Evolutionary conservation across 176 grass and related monocot genomes (phyloP).

Genomic region (Avena atlantica): DNA sequence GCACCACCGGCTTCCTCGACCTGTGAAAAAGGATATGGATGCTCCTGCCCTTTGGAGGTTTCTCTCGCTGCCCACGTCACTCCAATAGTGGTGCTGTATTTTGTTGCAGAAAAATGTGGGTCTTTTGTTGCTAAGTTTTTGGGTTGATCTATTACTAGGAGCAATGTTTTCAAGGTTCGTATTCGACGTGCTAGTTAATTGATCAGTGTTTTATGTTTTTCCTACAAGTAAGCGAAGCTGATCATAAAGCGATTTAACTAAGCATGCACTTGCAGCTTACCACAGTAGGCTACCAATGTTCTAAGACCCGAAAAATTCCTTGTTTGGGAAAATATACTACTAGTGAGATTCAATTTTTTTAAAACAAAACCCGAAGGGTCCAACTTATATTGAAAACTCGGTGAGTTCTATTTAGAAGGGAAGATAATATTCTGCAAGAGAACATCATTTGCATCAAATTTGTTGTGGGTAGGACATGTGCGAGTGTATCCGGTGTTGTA

Average conservation of each 20-base stretch:
- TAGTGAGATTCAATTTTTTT: too few relatives aligned
- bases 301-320: background rate
- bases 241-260: background rate
- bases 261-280: background rate
- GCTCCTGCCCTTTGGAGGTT: slow-evolving; percentile 51
- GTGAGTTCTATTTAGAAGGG: background rate
- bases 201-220: slow-evolving; percentile 26
- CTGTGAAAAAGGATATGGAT: slow-evolving; percentile 54
- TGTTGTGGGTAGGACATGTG: background rate
- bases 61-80: slow-evolving; percentile 6
- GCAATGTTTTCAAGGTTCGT: slow-evolving; percentile 2
- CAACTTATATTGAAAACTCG: too few relatives aligned
- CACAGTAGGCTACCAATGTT: background rate
- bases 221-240: background rate
- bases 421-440: background rate
- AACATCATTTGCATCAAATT: background rate
- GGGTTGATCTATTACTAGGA: background rate
- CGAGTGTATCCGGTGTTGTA: background rate
- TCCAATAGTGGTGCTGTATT: slow-evolving; percentile 13
- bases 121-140: slow-evolving; percentile 27
- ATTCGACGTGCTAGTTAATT: background rate
- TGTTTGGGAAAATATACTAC: background rate
- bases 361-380: too few relatives aligned
- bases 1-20: slow-evolving; percentile 87
- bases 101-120: slow-evolving; percentile 5